Evolutionary conservation across 768 basidiomycete genomes (phyloP).

Genomic region (Gymnopilus dilepis): DNA sequence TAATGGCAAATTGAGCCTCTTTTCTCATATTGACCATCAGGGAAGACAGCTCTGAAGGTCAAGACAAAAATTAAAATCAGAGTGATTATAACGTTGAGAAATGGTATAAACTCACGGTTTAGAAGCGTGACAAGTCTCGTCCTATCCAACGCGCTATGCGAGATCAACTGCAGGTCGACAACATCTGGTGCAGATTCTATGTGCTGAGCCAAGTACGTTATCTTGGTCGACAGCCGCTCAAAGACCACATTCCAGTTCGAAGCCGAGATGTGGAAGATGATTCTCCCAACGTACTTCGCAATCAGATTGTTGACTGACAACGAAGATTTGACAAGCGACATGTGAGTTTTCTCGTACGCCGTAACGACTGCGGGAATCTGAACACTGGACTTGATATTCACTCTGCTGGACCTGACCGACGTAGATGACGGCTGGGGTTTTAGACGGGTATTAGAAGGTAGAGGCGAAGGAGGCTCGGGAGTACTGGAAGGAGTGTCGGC

Average conservation of each 20-base stretch:
- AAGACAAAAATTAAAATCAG: conserved; percentile 7
- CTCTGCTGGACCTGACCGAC: conserved; percentile 42
- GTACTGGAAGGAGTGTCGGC: not conserved
- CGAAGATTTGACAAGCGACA: conserved; percentile 60
- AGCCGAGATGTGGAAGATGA: conserved; percentile 86
- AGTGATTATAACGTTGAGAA: not conserved
- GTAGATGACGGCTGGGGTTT: conserved; percentile 49
- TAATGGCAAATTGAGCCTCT: conserved; percentile 74
- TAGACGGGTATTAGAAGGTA: conserved; percentile 26
- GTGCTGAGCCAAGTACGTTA: conserved; percentile 62
- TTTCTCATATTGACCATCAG: conserved; percentile 82
- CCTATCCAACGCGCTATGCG: conserved; percentile 76
- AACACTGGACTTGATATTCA: conserved; percentile 45
- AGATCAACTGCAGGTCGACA: conserved; percentile 78
- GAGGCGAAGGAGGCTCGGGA: not conserved
- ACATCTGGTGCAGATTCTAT: conserved; percentile 57
- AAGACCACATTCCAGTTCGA: conserved; percentile 88
- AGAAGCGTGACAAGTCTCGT: conserved; percentile 71
- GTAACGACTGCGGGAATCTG: conserved; percentile 44
- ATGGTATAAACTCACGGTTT: conserved; percentile 51
- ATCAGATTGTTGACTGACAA: conserved; percentile 65
- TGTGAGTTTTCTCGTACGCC: conserved; percentile 66
- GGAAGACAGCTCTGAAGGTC: conserved; percentile 69
- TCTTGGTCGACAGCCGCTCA: conserved; percentile 68
- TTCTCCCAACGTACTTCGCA: conserved; percentile 73